Percentiles rank a stretch among this genome's conserved stretches.
Conservation (phyloP, 2,329 filamentous ascomycete genomes). For the Pseudogymnoascus sp. region DNA sequence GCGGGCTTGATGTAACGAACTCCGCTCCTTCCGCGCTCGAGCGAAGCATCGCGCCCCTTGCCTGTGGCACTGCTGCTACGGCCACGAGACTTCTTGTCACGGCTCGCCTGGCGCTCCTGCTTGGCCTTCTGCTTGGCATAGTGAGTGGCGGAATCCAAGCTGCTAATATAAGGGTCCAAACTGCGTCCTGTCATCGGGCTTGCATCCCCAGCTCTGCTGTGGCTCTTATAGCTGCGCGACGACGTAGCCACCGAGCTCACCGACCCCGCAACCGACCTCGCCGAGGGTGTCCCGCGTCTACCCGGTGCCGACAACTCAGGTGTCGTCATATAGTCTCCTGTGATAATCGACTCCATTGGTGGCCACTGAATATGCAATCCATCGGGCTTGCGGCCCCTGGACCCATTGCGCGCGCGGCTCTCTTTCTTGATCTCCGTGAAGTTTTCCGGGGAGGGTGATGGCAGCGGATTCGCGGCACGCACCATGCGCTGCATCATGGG, state of each 20-base stretch:
- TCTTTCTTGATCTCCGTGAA: constrained; percentile 56
- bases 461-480: constrained; percentile 45
- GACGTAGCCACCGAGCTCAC: constrained; percentile 36
- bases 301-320: constrained; percentile 48
- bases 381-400: constrained; percentile 69
- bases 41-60: constrained; percentile 52
- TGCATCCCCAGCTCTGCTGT: constrained; percentile 27
- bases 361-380: constrained; percentile 59
- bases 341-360: constrained; percentile 43
- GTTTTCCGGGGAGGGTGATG: constrained; percentile 59
- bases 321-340: constrained; percentile 45
- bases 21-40: constrained; percentile 60
- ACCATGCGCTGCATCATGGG: constrained; percentile 50
- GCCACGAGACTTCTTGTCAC: constrained; percentile 34
- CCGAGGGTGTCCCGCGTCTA: constrained; percentile 25
- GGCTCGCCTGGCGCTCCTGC: constrained; percentile 37
- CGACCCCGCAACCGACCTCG: constrained; percentile 41
- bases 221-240: constrained; percentile 42
- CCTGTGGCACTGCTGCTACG: constrained; percentile 43
- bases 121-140: constrained; percentile 45
- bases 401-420: constrained; percentile 56
- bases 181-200: constrained; percentile 56
- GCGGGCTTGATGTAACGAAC: constrained; percentile 63
- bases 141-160: constrained; percentile 67
- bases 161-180: constrained; percentile 79